Base-by-base conservation (phyloP, 176 grass and related monocot genomes). In the Dactylis glomerata region DNA sequence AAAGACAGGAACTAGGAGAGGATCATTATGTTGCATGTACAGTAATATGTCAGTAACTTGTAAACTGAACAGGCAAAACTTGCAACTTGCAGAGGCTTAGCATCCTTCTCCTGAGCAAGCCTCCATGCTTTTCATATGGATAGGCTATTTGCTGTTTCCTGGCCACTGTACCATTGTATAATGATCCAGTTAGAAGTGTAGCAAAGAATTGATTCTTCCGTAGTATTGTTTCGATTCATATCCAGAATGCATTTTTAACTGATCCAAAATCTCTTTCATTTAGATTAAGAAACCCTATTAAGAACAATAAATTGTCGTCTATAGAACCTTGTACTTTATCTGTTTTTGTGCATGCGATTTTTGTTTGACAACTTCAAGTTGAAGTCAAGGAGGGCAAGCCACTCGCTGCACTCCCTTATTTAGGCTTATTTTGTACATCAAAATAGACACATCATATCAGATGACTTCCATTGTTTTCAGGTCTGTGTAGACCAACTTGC, bases 51-150 rank as follows among this genome's bases (percentile, higher is more conserved):
- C 10, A 68, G 79, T 44, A 80, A 54, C 58, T 42, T 85, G 73
- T 85, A 78, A 85, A 56, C 69, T 55, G 64, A 26, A 81, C 67
- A 68, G 5, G 47, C 16, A 65, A 67, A 76, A 55, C 0, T 61
- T 65, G 36, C 80, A 71, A 81, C 51, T 45, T 62, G 59, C 10
- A 47, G 54, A 16, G 31, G 33, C 26, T 51, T 82, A 75, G 51
- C 68, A 40, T 86, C 64, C 81, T 81, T 71, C 75, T 84, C 32
- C 86, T 77, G 34, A 24, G 83, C 44, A 86, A 80, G 87, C 85
- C 76, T 59, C 81, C 82, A 68, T 83, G 71, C 20, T 92, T 87
- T 91, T 91, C 90, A 83, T 92, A 31, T 83, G 67, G 77, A 47
- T 84, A 71, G 86, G 79, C 86, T 32, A 84, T 83, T 86, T 83